Base-by-base conservation (phyloP, 805 yeast genomes). In the Vanderwaltozyma tropicalis region DNA sequence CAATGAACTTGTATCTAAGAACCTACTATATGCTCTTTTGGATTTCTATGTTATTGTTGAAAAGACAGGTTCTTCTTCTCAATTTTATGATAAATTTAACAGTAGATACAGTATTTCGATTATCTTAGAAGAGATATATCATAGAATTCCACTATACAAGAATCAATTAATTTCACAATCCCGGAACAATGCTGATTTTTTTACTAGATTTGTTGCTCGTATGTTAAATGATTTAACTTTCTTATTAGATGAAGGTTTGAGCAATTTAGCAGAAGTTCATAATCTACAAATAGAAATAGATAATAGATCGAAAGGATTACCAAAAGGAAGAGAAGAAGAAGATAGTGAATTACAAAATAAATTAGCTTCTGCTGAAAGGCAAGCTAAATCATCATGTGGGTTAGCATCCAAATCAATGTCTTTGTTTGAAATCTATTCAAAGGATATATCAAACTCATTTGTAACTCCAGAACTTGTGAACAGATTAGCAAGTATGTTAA, bases 71-170 rank as follows among this genome's bases (percentile, higher is more conserved):
- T 81, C 96, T 2, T 79, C 89, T 7, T 78, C 94, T 0, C 97
- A 92, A 61, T 92, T 89, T 55, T 89, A 89, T 59, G 99, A 92
- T 59, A 92, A 92, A 62, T 92, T 92, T 64, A 88, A 86, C 58
- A 75, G 85, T 31, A 73, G 98, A 57, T 89, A 78, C 60, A 80
- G 85, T 55, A 84, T 92, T 21, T 81, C 96, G 0, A 74, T 74
- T 33, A 80, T 92, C 25, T 63, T 92, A 50, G 89, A 86, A 56
- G 78, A 78, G 48, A 64, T 92, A 38, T 92, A 96, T 94, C 35
- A 46, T 21, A 72, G 77, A 41, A 74, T 75, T 47, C 79, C 78
- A 17, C 55, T 65, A 22, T 89, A 84, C 61, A 73, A 80, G 41
- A 58, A 62, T 5, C 92, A 84, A 58, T 71, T 92, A 50, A 74